Conservation (phyloP, 2,329 filamentous ascomycete species). For the Xylariaceae sp. region DNA sequence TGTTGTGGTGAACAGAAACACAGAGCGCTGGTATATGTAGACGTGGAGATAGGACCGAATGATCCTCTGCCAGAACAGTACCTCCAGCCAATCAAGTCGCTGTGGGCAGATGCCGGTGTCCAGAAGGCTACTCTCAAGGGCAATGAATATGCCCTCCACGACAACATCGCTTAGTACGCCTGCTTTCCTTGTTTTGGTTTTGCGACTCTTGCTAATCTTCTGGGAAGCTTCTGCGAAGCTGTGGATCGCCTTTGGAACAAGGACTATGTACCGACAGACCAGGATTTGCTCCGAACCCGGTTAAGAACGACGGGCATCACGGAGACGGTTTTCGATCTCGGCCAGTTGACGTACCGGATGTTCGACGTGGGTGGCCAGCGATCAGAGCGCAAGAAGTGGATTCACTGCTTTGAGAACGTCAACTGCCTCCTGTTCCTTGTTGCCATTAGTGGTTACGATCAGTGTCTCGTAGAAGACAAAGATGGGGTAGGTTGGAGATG, state of each 20-base stretch:
- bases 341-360: conserved; percentile 92
- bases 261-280: conserved; percentile 83
- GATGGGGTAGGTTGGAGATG: conserved; percentile 65
- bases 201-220: conserved; percentile 18
- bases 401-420: conserved; percentile 92
- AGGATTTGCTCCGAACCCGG: conserved; percentile 87
- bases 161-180: conserved; percentile 87
- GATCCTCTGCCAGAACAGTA: conserved; percentile 76
- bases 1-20: conserved; percentile 52
- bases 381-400: conserved; percentile 96
- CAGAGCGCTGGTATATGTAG: conserved; percentile 69
- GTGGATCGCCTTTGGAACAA: conserved; percentile 69
- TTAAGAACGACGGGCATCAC: conserved; percentile 92
- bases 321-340: conserved; percentile 88
- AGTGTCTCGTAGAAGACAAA: conserved; percentile 92
- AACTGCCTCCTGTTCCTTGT: conserved; percentile 90
- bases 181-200: conserved; percentile 42
- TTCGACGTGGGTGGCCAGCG: conserved; percentile 90
- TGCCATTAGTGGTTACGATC: conserved; percentile 93
- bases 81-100: conserved; percentile 70
- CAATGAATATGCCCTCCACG: conserved; percentile 93
- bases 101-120: conserved; percentile 82
- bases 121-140: conserved; percentile 85
- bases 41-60: conserved; percentile 76
- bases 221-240: conserved; percentile 71